These are phyloP conservation scores for Aquilaria sinensis DNA, from an alignment of 345 rosid species.

Conservation along the genomic window DNA sequence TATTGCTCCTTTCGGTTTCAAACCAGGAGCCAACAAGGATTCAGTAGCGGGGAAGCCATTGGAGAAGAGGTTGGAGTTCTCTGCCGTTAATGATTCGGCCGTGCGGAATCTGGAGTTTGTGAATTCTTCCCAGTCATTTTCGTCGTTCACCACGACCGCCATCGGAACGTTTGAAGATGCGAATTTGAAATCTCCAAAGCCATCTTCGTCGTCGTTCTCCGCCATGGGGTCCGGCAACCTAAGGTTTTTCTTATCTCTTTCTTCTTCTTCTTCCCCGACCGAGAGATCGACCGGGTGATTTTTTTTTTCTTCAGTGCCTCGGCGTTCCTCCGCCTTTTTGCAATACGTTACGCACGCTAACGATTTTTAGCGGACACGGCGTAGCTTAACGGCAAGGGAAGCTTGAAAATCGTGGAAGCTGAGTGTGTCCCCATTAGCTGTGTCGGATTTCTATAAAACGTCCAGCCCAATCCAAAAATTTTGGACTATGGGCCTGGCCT, in stretches of 20 bases:
- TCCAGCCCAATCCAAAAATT: too few species aligned
- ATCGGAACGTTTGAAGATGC: constrained; percentile 29
- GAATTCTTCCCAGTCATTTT: constrained; percentile 88
- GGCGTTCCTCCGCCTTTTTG: background rate
- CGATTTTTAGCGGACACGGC: too few species aligned
- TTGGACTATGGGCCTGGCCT: too few species aligned
- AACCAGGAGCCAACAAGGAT: constrained; percentile 27
- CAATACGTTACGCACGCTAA: background rate
- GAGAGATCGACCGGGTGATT: constrained; percentile 5
- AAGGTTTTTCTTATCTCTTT: constrained; percentile 1
- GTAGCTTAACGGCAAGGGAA: too few species aligned
- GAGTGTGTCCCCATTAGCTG: too few species aligned
- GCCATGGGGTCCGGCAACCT: constrained; percentile 18
- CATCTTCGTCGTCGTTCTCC: constrained; percentile 38
- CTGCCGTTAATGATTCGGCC: constrained; percentile 21
- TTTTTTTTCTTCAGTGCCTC: background rate
- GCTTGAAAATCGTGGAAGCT: too few species aligned
- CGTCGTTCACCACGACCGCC: constrained; percentile 19
- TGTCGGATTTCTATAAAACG: too few species aligned
- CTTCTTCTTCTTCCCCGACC: constrained; percentile 1
- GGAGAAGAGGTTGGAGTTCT: constrained; percentile 4
- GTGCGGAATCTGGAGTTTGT: constrained; percentile 26
- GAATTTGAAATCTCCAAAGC: constrained; percentile 49
- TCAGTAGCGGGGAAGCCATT: constrained; percentile 6
- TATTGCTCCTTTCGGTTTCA: constrained; percentile 53